Percentiles rank a stretch among this genome's conserved stretches.
phyloP scores from a whole-genome alignment of 441 rosid genomes.

The Erysimum pusillum region DNA sequence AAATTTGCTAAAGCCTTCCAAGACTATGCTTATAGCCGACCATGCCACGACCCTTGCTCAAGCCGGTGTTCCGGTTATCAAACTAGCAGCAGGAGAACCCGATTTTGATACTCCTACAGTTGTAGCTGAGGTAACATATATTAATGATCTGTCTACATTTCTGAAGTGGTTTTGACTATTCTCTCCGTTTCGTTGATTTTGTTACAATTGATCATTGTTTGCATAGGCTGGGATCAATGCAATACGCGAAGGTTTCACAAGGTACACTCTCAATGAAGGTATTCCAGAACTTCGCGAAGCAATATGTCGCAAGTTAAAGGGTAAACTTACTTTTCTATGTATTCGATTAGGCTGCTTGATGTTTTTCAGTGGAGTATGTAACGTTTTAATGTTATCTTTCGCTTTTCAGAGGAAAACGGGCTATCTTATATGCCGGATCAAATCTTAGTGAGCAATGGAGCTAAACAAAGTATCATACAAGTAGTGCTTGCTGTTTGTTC shows the following conservation, averaged over 20 bases:
- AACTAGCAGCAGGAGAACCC: constrained; percentile 95
- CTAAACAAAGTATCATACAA: constrained; percentile 83
- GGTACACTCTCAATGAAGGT: constrained; percentile 91
- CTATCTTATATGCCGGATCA: constrained; percentile 78
- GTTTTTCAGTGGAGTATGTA: background rate
- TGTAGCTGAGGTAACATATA: constrained; percentile 76
- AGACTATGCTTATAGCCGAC: constrained; percentile 89
- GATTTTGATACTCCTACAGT: constrained; percentile 87
- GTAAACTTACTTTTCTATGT: constrained; percentile 47
- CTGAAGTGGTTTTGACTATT: background rate
- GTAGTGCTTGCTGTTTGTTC: constrained; percentile 87
- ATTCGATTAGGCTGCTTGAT: background rate
- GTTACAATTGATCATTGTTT: background rate
- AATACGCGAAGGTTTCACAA: constrained; percentile 83
- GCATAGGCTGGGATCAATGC: constrained; percentile 89
- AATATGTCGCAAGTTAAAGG: constrained; percentile 79
- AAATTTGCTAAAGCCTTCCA: constrained; percentile 70
- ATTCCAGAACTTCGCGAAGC: constrained; percentile 79
- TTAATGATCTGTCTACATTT: background rate
- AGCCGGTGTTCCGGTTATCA: constrained; percentile 85
- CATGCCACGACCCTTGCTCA: constrained; percentile 87
- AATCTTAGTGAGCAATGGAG: constrained; percentile 90
- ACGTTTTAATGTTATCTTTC: background rate
- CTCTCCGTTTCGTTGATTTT: background rate
- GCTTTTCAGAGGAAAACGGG: constrained; percentile 83